Base-by-base conservation (phyloP, 2,329 filamentous ascomycete genomes). In the Tolypocladium album region DNA sequence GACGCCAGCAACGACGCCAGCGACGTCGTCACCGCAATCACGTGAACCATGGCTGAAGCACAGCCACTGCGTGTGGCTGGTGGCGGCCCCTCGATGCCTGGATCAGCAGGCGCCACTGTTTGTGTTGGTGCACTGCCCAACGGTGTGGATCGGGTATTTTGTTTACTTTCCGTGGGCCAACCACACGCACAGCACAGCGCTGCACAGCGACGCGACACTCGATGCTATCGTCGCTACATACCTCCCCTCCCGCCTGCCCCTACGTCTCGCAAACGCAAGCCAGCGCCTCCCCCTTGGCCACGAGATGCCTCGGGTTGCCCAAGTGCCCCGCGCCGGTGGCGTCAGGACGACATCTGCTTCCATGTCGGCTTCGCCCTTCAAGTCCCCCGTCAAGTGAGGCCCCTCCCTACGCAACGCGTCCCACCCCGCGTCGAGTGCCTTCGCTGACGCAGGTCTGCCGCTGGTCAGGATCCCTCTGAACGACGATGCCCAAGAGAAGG, bases 401-500 rank as follows among this genome's bases (percentile, higher is more conserved):
- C 45, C 50, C 57, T 57, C 39, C 42, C 52, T 31, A 38, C 39
- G 52, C 60, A n/a, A 12, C 38, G 27, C 40, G 34, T 55, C 40
- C 55, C 58, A 55, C 60, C 36, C 47, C 47, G 36, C 58, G 17
- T 13, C 57, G 36, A 52, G 31, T 27, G 3, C 50, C 27, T 55
- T 12, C 47, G 38, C 59, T 64, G 53, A 63, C 60, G 47, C 22
- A 34, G 34, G 0, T 1, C 57, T 62, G 56, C 62, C 64, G 59
- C 62, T 65, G 59, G 62, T 53, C 68, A 96, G 91, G 72, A 95
- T 99, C 62, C 92, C 94, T 42, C 84, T 99, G 64, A 97, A 97
- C 78, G 94, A 99, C 78, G 94, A 99, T 80, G 87, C 85, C 62
- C 86, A 88, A 67, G 94, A 99, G 77, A 96, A 95, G 75, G 92